phyloP scores from a whole-genome alignment of 768 basidiomycete species.

The Leccinellum luteum region DNA sequence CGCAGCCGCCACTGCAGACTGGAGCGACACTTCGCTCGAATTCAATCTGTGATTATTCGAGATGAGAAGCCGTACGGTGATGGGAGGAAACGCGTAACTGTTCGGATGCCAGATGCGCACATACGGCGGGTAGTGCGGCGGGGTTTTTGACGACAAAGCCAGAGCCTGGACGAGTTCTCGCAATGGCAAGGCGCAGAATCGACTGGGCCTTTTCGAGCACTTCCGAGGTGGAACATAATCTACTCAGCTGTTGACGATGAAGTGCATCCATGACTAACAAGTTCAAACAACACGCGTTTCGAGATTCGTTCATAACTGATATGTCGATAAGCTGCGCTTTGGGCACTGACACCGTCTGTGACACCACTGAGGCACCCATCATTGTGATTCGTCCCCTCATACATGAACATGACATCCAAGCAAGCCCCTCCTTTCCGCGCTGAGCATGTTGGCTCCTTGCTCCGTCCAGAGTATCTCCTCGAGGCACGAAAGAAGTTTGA shows the following conservation, averaged over 20 bases:
- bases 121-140: constrained; percentile 26
- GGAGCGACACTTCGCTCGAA: constrained; percentile 28
- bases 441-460: no score
- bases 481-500: no score
- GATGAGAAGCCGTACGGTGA: neutral
- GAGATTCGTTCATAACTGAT: no score
- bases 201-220: constrained; percentile 23
- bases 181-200: constrained; percentile 18
- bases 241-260: neutral
- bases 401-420: no score
- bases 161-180: constrained; percentile 28
- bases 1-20: constrained; percentile 22
- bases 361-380: no score
- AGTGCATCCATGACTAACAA: neutral
- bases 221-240: constrained; percentile 8
- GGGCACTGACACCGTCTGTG: no score
- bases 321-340: no score
- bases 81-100: constrained; percentile 18
- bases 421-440: no score
- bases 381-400: no score
- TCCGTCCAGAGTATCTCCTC: no score
- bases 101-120: constrained; percentile 33
- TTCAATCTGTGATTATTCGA: constrained; percentile 19
- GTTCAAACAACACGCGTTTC: neutral
- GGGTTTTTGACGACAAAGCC: constrained; percentile 26